Percentiles rank a stretch among this genome's conserved stretches.
phyloP scores from a whole-genome alignment of 192 early-diverging fungal genomes.

The Coemansia sp. region DNA sequence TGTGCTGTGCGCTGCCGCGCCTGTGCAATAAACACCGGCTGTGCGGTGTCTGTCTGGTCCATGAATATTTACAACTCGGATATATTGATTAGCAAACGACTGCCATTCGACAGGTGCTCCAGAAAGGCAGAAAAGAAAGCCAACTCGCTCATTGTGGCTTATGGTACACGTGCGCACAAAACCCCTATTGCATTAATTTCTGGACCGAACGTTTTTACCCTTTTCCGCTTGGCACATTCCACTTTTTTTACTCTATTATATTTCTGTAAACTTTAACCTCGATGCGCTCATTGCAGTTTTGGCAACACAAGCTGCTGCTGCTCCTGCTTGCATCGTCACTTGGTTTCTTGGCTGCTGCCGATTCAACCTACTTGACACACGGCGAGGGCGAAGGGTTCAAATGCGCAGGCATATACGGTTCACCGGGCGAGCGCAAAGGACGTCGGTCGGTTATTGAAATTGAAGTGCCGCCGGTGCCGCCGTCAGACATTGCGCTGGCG shows the following conservation, averaged over 20 bases:
- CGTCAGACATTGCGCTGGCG: slow-evolving; percentile 39
- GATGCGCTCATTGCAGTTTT: neutral
- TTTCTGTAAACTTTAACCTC: neutral
- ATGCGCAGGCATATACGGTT: slow-evolving; percentile 48
- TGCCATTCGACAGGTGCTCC: neutral
- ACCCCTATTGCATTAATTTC: neutral
- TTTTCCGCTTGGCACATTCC: neutral
- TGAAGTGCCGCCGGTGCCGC: slow-evolving; percentile 44
- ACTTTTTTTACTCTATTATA: neutral
- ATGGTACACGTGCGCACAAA: neutral
- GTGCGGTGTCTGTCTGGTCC: slow-evolving; percentile 13
- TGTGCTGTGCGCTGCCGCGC: slow-evolving; percentile 15
- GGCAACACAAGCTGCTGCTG: neutral
- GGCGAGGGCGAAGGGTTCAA: slow-evolving; percentile 47
- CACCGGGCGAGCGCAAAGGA: slow-evolving; percentile 14
- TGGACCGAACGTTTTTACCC: neutral
- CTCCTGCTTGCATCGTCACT: neutral
- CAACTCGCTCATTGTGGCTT: neutral
- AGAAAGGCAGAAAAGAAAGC: neutral
- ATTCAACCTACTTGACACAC: slow-evolving; percentile 36
- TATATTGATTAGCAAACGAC: neutral
- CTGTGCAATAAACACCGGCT: slow-evolving; percentile 27
- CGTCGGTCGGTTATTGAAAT: slow-evolving; percentile 38
- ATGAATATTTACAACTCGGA: neutral
- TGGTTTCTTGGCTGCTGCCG: slow-evolving; percentile 14